Evolutionary conservation across 345 rosid species (phyloP).

Genomic region (Populus deltoides): DNA sequence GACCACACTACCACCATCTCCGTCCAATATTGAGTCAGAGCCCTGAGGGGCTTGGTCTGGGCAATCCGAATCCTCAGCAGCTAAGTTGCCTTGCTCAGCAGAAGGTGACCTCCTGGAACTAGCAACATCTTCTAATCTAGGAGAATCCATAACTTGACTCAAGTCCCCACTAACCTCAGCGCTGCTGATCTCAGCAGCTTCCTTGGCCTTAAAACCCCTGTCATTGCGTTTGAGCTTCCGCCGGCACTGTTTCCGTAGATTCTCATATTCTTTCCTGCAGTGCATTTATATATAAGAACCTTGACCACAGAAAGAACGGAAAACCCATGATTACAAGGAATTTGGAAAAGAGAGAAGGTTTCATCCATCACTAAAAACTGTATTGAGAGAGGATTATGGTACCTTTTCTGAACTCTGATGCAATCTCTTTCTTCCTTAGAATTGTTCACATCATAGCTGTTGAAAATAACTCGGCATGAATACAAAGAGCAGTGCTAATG

Average conservation of each 20-base stretch:
- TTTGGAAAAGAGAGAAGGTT: not conserved
- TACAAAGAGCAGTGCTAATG: not conserved
- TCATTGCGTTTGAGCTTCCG: conserved; percentile 36
- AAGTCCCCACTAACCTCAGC: conserved; percentile 38
- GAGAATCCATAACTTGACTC: conserved; percentile 50
- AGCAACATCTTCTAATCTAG: conserved; percentile 38
- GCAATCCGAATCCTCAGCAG: conserved; percentile 29
- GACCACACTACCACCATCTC: conserved; percentile 40
- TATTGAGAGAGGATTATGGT: conserved; percentile 8
- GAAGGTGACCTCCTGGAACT: conserved; percentile 33
- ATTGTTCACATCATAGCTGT: conserved; percentile 70
- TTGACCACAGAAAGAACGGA: not conserved
- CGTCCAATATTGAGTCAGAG: conserved; percentile 34
- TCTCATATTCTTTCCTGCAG: conserved; percentile 68
- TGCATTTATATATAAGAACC: conserved; percentile 11
- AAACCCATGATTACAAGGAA: not conserved
- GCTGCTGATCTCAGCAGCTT: conserved; percentile 36
- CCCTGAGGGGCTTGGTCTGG: conserved; percentile 14
- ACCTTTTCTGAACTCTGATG: conserved; percentile 56
- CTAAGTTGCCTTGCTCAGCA: conserved; percentile 23
- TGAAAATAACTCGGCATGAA: conserved; percentile 7
- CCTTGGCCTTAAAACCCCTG: conserved; percentile 41
- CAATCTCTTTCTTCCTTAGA: conserved; percentile 65
- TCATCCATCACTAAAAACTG: not conserved
- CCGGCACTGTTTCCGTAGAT: conserved; percentile 55